Base-by-base conservation (phyloP, 192 early-diverging fungal species). In the Rhizophlyctis rosea region DNA sequence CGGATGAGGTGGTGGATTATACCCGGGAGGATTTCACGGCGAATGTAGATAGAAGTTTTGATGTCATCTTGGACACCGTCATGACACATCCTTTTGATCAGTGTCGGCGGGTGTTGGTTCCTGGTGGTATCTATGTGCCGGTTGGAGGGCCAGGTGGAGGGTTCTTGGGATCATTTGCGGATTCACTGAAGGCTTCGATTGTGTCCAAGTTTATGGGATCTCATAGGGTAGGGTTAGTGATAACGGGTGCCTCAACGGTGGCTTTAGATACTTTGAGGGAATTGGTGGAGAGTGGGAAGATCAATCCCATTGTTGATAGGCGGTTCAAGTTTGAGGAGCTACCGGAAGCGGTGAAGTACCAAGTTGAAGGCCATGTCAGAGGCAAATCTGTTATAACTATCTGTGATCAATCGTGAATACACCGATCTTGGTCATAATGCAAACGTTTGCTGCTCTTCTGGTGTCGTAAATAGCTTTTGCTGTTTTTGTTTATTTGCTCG, bases 1-100 rank as follows among this genome's bases (percentile, higher is more conserved):
- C 84, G 0, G 84, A 86, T 54, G 47, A 67, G 31, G 69, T 80
- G 0, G 59, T 86, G 28, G 86, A 87, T 50, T 87, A 86, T 65
- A 82, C 53, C 16, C 66, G 56, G 18, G 61, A 59, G 24, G 68
- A 77, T 49, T 61, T 71, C 21, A 57, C 64, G 32, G 58, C 59
- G 4, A 35, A 11, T 16, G 53, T 23, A 2, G 59, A 29, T 7
- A 30, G 29, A 3, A 25, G 3, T 7, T 36, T 21, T 23, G 54
- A 57, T 28, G 23, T 25, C 35, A 21, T 58, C 28, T n/a, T 58
- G n/a, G 56, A 58, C 35, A 58, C 23, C 21, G 56, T 58, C 56
- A 23, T 33, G 18, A 24, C 31, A 11, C 28, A 34, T 3, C 7
- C 34, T 28, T n/a, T n/a, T n/a, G n/a, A 34, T 3, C 34, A 25